phyloP scores from a whole-genome alignment of 148 eudicot genomes.

The Rhododendron williamsianum region DNA sequence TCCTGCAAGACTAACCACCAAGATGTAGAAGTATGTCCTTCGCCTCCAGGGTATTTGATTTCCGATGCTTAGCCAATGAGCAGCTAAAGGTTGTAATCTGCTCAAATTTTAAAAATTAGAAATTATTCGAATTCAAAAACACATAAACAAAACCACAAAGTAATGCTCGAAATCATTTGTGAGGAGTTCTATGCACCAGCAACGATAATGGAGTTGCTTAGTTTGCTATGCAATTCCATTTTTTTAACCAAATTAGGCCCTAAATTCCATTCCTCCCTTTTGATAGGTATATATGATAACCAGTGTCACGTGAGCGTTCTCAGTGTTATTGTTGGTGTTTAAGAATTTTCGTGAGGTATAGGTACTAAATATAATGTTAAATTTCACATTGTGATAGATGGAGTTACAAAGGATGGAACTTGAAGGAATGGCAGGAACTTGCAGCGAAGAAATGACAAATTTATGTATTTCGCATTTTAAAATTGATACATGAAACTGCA shows the following conservation, averaged over 20 bases:
- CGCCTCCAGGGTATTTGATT: constrained; percentile 79
- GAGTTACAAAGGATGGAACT: no score
- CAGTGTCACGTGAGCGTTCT: no score
- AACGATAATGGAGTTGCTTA: not conserved
- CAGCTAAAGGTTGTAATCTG: constrained; percentile 89
- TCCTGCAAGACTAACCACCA: constrained; percentile 69
- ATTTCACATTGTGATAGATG: no score
- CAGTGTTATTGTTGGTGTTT: no score
- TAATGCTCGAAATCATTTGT: not conserved
- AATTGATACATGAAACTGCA: no score
- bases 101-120: constrained; percentile 9
- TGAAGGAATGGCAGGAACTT: no score
- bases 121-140: not conserved
- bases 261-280: not conserved
- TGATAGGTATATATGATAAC: not conserved
- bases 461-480: no score
- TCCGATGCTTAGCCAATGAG: constrained; percentile 92
- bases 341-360: no score
- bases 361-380: no score
- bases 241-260: not conserved
- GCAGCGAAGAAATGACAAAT: no score
- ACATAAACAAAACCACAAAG: not conserved
- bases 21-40: constrained; percentile 91
- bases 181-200: not conserved
- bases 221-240: not conserved